Base-by-base conservation (phyloP, 495 filamentous ascomycete genomes). In the Aspergillus homomorphus region DNA sequence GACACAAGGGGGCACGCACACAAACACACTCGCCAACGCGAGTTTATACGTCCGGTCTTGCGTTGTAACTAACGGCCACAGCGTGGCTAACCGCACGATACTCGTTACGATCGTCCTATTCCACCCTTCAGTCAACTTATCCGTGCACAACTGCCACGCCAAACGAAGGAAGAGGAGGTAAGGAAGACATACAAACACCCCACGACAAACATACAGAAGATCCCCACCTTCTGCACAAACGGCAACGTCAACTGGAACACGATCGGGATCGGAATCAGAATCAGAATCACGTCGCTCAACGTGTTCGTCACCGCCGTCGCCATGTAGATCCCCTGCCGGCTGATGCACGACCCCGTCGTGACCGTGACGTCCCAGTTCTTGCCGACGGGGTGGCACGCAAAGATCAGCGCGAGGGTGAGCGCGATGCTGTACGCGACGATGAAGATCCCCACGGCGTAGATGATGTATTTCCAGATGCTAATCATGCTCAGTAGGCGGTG, bases 301-400 rank as follows among this genome's bases (percentile, higher is more conserved):
- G 74, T 78, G 43, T 80, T 80, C 19, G 73, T 67, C 4, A 65
- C 61, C 0, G 76, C 74, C 1, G 71, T 76, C 15, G 67, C 69
- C 10, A 75, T 66, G 48, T 75, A 74, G 10, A 77, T 18, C 0
- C 41, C 68, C 1, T 42, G 45, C 23, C 64, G 64, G 54, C 69
- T 59, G 53, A 79, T 64, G 52, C 75, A 79, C 1, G 45, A 57
- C 0, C 74, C 75, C 30, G 19, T 64, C 4, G 20, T 15, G 18
- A 73, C 62, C 6, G 26, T 54, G 18, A 38, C n/a, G 20, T 73
- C 54, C 75, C 76, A 79, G 49, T 61, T 64, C 49, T 63, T 68
- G 16, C 58, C 56, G 38, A 79, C 23, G 5, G 75, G 75, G 45
- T 56, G 61, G 64, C 76, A 79, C 26, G 70, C 73, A 33, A 79